Evolutionary conservation across 176 grass and related monocot genomes (phyloP), one percentile per base, ranked within the genome.

Genomic region (Elymus sibiricus): DNA sequence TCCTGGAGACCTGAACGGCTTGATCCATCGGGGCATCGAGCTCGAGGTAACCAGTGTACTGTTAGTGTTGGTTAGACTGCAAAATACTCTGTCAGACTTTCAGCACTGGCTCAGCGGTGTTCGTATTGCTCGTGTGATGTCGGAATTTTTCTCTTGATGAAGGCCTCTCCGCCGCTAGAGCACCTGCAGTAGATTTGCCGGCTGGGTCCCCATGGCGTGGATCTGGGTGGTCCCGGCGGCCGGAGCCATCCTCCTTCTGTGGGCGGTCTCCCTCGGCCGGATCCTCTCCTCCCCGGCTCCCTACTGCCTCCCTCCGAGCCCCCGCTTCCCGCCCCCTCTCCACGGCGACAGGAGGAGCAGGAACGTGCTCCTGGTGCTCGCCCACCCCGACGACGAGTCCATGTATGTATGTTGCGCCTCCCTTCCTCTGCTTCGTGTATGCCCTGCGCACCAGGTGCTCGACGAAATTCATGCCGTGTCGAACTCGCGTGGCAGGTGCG

Each of bases 351-450:
- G 82, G 78, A 94, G 88, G 77, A 78, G 80, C 70, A 80, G 86
- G 71, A 95, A 92, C 28, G 90, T 95, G 58, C 90, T 98, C 53
- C 82, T 98, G 9, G 92, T 92, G 64, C 49, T 94, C 51, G 90
- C 96, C 24, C 96, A 98, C 91, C 96, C 96, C 31, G 93, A 98
- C 88, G 93, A 94, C 70, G 93, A 98, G 70, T 95, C 96, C 70
- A 98, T 98, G 96, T 95, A 46, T 14, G 43, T 46, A 90, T 42
- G 70, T 74, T 4, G 0, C 2, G 13, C 3, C 7, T 5, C 19
- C 73, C 3, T 13, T 16, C 0, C 17, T 22, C 3, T 11, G 0
- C 28, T 24, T 37, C 10, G 3, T 37, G 13, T 22, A 8, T 19
- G 34, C 13, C n/a, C 13, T 81, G 76, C 61, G 28, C 15, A 49